Percentiles rank a stretch among this genome's conserved stretches.
Conservation (phyloP, 805 yeast species). For the Ogataea haglerorum region DNA sequence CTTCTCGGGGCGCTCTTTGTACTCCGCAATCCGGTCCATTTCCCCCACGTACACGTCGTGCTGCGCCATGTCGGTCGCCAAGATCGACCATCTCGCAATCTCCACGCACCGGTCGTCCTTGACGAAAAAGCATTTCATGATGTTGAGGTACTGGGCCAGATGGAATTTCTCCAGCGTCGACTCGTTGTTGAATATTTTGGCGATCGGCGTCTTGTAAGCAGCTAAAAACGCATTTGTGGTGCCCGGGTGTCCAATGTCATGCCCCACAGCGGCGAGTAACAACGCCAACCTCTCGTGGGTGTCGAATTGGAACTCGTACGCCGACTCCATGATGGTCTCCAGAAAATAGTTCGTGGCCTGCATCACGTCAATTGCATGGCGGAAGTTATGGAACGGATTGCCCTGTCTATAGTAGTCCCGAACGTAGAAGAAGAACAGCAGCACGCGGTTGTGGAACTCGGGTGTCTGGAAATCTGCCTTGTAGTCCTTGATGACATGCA, state of each 20-base stretch:
- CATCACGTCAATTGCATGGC: constrained; percentile 93
- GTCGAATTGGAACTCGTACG: constrained; percentile 13
- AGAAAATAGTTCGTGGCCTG: constrained; percentile 81
- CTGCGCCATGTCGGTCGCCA: constrained; percentile 91
- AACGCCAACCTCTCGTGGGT: constrained; percentile 51
- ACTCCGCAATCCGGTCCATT: constrained; percentile 37
- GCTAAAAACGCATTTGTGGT: constrained; percentile 75
- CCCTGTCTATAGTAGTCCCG: constrained; percentile 79
- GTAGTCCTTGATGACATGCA: constrained; percentile 8
- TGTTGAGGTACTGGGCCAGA: constrained; percentile 53
- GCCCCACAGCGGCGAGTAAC: constrained; percentile 84
- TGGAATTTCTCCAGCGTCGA: constrained; percentile 86
- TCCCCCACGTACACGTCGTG: constrained; percentile 69
- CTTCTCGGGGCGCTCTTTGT: constrained; percentile 25
- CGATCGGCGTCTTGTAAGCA: constrained; percentile 57
- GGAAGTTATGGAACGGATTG: constrained; percentile 90
- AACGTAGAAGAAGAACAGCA: constrained; percentile 59
- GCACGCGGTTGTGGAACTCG: constrained; percentile 39
- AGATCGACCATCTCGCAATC: constrained; percentile 33
- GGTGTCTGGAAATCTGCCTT: not conserved
- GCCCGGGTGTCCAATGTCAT: constrained; percentile 96
- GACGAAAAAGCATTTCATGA: constrained; percentile 27
- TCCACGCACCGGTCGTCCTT: constrained; percentile 5
- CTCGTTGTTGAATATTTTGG: constrained; percentile 55
- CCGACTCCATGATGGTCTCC: constrained; percentile 2